These are phyloP conservation scores for Rhizophagus clarus DNA, from an alignment of 192 early-diverging fungal species.

Conservation along the genomic window DNA sequence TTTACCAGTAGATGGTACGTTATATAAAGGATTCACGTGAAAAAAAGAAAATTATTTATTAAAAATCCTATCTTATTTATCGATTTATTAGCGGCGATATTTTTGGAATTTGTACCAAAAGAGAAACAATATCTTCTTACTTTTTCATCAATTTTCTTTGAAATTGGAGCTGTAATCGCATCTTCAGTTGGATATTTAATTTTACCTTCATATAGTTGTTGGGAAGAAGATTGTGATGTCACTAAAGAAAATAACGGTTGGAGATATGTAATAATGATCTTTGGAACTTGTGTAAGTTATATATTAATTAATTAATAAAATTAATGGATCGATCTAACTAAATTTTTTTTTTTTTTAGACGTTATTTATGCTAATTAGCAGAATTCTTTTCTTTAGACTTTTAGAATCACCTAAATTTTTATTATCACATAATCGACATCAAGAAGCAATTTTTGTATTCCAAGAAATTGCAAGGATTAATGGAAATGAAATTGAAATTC, in stretches of 20 bases:
- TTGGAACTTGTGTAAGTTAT: constrained; percentile 49
- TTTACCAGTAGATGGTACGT: constrained; percentile 59
- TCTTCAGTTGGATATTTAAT: constrained; percentile 65
- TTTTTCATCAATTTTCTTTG: constrained; percentile 81
- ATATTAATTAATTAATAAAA: background rate
- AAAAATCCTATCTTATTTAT: background rate
- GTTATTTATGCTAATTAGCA: constrained; percentile 66
- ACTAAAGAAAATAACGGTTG: constrained; percentile 73
- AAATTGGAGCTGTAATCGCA: constrained; percentile 75
- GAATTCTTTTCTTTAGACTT: constrained; percentile 67
- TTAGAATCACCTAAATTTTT: constrained; percentile 84
- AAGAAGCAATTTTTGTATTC: constrained; percentile 70
- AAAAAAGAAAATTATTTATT: background rate
- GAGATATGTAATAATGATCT: constrained; percentile 68
- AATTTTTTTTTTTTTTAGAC: constrained; percentile 42
- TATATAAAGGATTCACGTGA: too few relatives aligned
- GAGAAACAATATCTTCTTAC: constrained; percentile 80
- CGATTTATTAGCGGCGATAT: constrained; percentile 64
- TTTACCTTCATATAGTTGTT: constrained; percentile 71
- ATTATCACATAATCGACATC: constrained; percentile 59
- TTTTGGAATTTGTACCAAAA: constrained; percentile 83
- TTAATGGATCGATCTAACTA: background rate
- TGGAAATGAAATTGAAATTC: constrained; percentile 41
- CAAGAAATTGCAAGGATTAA: constrained; percentile 68
- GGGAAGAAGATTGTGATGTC: constrained; percentile 54